Conservation (phyloP, 1,284 basidiomycete genomes). For the Termitomyces sp. region DNA sequence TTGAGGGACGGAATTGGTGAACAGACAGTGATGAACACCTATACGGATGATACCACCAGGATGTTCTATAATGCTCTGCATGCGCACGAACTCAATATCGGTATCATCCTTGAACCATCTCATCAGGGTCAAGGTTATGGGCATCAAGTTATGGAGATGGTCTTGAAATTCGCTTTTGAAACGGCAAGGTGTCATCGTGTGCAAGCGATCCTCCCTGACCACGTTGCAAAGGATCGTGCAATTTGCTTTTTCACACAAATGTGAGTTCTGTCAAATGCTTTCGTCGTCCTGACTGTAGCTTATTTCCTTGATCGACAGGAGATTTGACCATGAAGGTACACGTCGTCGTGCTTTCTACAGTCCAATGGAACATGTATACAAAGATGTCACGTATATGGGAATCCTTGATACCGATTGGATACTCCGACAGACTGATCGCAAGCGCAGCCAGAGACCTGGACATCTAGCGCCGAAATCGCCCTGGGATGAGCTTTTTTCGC, state of each 20-base stretch:
- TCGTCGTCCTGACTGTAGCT: background rate
- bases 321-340: conserved; percentile 57
- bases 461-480: conserved; percentile 30
- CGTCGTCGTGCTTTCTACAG: conserved; percentile 46
- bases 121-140: conserved; percentile 39
- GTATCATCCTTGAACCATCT: conserved; percentile 37
- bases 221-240: conserved; percentile 33
- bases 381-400: conserved; percentile 53
- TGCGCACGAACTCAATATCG: conserved; percentile 45
- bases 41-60: too few species aligned
- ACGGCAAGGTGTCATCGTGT: conserved; percentile 48
- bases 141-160: conserved; percentile 37
- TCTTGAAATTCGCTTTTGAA: conserved; percentile 44
- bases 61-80: conserved; percentile 17
- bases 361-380: conserved; percentile 43
- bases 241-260: conserved; percentile 39
- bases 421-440: conserved; percentile 24
- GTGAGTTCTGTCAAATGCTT: conserved; percentile 22
- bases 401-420: conserved; percentile 62
- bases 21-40: background rate
- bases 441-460: conserved; percentile 8
- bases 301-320: conserved; percentile 25
- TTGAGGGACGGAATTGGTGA: background rate
- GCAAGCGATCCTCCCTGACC: conserved; percentile 44
- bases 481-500: conserved; percentile 60